These are phyloP conservation scores for Glonium stellatum DNA, from an alignment of 495 filamentous ascomycete species.

Conservation along the genomic window DNA sequence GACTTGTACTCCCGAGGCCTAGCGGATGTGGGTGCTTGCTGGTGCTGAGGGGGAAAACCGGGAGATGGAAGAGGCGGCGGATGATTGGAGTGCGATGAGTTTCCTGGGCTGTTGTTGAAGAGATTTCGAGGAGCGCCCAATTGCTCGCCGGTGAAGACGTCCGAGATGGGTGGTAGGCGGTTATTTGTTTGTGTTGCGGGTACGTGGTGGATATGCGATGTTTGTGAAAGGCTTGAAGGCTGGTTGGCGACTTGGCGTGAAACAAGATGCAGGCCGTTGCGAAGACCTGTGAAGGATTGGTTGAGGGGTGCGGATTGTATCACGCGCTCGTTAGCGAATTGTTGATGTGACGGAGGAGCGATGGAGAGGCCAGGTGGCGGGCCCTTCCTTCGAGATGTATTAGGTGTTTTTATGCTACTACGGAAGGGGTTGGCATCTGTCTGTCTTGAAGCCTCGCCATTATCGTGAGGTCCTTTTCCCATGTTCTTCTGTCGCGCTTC, in stretches of 20 bases:
- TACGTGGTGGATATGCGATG: conserved; percentile 86
- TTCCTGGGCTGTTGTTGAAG: conserved; percentile 38
- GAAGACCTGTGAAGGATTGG: conserved; percentile 82
- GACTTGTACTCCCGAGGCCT: conserved; percentile 86
- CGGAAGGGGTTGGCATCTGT: conserved; percentile 46
- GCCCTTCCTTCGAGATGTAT: conserved; percentile 58
- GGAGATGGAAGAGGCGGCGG: conserved; percentile 72
- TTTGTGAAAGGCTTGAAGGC: conserved; percentile 75
- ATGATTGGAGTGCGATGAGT: conserved; percentile 65
- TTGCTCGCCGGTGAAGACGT: conserved; percentile 84
- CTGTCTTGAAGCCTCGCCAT: conserved; percentile 43
- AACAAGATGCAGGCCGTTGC: conserved; percentile 71
- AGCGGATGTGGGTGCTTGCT: conserved; percentile 38
- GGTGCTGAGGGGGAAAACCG: conserved; percentile 45
- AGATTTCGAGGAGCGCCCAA: conserved; percentile 52
- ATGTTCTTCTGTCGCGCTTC: conserved; percentile 70
- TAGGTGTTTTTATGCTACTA: conserved; percentile 53
- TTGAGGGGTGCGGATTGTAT: conserved; percentile 96
- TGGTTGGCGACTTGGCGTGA: conserved; percentile 80
- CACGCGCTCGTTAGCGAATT: conserved; percentile 91
- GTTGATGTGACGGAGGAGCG: conserved; percentile 88
- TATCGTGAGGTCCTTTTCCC: conserved; percentile 51
- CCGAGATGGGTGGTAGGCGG: conserved; percentile 85
- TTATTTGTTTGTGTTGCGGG: conserved; percentile 86
- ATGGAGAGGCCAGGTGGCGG: conserved; percentile 89